Evolutionary conservation across 2,329 filamentous ascomycete species (phyloP).

Genomic region (Grosmannia clavigera): DNA sequence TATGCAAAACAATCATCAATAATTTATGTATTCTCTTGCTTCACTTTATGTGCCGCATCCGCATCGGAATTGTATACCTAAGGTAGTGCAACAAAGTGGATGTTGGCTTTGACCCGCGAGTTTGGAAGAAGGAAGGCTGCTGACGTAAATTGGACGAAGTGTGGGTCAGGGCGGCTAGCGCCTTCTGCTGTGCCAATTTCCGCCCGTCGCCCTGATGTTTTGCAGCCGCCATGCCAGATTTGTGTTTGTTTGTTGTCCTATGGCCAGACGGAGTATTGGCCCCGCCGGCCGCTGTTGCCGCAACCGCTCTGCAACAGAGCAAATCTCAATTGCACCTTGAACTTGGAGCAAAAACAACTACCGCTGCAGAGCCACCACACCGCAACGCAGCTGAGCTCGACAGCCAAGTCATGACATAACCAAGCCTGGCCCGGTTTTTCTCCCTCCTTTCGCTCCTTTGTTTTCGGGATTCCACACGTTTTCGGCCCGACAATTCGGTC

Average conservation of each 20-base stretch:
- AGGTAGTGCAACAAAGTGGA: no score
- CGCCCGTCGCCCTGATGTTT: neutral
- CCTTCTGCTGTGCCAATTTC: neutral
- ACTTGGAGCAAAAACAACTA: neutral
- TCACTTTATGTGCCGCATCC: no score
- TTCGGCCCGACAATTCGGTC: neutral
- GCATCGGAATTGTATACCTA: no score
- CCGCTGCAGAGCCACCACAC: neutral
- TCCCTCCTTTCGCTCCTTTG: neutral
- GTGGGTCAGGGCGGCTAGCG: neutral
- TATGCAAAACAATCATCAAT: no score
- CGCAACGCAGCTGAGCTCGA: neutral
- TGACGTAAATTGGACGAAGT: neutral
- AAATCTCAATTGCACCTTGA: neutral
- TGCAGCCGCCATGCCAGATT: neutral
- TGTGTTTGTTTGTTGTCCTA: neutral
- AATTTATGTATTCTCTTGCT: no score
- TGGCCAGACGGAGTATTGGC: neutral
- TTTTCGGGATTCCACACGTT: neutral
- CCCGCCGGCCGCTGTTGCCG: neutral
- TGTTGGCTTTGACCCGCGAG: neutral
- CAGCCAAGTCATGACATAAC: neutral
- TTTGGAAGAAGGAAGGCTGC: neutral
- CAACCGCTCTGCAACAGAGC: neutral
- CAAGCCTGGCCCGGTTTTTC: neutral